Evolutionary conservation across 1,284 basidiomycete genomes (phyloP).

Genomic region (Thecaphora thlaspeos): DNA sequence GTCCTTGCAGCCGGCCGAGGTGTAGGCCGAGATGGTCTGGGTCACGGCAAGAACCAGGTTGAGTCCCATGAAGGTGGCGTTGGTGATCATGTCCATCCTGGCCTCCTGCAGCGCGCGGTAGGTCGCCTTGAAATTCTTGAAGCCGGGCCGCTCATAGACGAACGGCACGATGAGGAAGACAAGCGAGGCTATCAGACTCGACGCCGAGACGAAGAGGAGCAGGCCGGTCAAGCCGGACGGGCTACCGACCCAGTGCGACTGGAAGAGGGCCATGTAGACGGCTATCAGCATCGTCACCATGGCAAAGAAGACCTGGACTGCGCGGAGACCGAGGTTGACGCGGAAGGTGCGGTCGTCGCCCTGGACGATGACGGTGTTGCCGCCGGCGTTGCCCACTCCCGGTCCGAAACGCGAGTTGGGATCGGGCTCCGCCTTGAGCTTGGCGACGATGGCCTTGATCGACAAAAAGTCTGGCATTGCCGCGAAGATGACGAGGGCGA

Average conservation of each 20-base stretch:
- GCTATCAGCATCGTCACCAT: constrained; percentile 37
- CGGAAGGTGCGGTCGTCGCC: constrained; percentile 22
- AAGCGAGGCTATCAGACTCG: constrained; percentile 26
- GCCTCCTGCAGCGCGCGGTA: constrained; percentile 38
- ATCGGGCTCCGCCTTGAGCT: constrained; percentile 21
- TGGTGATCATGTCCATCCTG: constrained; percentile 42
- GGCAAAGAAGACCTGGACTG: constrained; percentile 31
- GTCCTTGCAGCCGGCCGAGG: constrained; percentile 45
- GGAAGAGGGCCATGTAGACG: constrained; percentile 42
- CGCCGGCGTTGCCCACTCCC: constrained; percentile 20
- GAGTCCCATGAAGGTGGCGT: constrained; percentile 36
- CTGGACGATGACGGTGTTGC: constrained; percentile 2
- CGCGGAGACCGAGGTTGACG: constrained; percentile 29
- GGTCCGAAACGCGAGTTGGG: constrained; percentile 8
- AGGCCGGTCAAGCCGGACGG: constrained; percentile 49
- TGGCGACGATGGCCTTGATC: constrained; percentile 30
- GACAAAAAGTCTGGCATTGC: constrained; percentile 43
- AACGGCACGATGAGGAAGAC: constrained; percentile 41
- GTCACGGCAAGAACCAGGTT: constrained; percentile 39
- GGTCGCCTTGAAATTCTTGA: constrained; percentile 27
- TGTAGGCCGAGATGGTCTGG: constrained; percentile 47
- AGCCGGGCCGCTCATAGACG: constrained; percentile 32
- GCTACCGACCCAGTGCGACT: constrained; percentile 40
- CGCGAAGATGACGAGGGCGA: no score
- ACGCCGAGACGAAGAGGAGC: constrained; percentile 33